Evolutionary conservation across 768 basidiomycete species (phyloP), one percentile per base, ranked within the genome.

Genomic region (Porphyrellus cyaneotinctus): DNA sequence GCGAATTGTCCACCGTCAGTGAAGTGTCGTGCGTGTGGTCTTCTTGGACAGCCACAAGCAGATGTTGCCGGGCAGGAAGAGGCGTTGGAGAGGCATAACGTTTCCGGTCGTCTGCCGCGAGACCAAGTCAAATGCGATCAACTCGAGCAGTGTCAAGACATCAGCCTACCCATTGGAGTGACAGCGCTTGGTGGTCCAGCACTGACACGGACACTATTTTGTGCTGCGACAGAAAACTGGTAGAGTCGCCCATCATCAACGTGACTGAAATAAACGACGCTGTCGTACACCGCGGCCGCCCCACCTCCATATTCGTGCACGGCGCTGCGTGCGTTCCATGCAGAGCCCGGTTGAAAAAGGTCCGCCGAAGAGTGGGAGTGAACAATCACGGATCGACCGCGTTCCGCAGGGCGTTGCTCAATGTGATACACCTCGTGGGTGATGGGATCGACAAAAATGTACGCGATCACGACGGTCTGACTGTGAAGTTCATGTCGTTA

Each of bases 61-160:
- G 15, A 20, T 44, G 35, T 28, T 2, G 43, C 14, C 30, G 42
- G 6, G 33, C 22, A 2, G 42, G 49, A 28, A 43, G 49, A 35
- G 49, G 41, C n/a, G 49, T 51, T 9, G 49, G 42, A 28, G 42
- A 51, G 13, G 33, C 49, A 20, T 43, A 51, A 13, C 42, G 49
- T 9, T 36, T 51, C 18, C 42, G 33, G 18, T 43, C 33, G 32
- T 43, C 49, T 51, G 33, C 26, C n/a, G 28, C 6, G n/a, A 31
- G 26, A 10, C 22, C 4, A 17, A 4, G 22, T 24, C 20, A 28
- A 20, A 11, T 24, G 15, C 17, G 15, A 22, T 20, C 18, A 38
- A 28, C n/a, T 24, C 18, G 39, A 20, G 13, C 23, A 12, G 9
- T 18, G 30, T 2, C 26, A 30, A 48, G n/a, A 36, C 9, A 24